These are phyloP conservation scores for Talaromyces sp. DNA, from an alignment of 2,329 filamentous ascomycete species.

Conservation along the genomic window DNA sequence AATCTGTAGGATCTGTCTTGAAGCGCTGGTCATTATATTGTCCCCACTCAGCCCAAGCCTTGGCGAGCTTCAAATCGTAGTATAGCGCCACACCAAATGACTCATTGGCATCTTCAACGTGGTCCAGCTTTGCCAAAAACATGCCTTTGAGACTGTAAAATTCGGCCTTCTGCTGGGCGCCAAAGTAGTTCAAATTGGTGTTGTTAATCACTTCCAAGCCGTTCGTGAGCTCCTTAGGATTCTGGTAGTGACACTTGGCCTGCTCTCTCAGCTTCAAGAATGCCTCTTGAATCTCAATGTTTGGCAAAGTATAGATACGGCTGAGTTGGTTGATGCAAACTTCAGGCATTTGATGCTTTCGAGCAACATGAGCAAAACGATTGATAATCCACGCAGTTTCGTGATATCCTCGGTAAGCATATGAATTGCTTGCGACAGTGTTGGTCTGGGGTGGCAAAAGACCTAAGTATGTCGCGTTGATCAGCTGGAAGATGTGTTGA, in stretches of 20 bases:
- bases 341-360: conserved; percentile 93
- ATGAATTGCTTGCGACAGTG: conserved; percentile 83
- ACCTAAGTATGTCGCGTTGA: conserved; percentile 87
- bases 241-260: conserved; percentile 97
- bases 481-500: conserved; percentile 96
- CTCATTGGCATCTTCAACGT: conserved; percentile 85
- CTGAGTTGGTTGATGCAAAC: conserved; percentile 97
- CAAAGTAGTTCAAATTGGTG: conserved; percentile 98
- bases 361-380: conserved; percentile 91
- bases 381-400: conserved; percentile 99
- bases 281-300: conserved; percentile 98
- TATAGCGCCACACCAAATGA: conserved; percentile 93
- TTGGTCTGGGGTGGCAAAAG: conserved; percentile 74
- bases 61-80: conserved; percentile 90
- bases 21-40: conserved; percentile 96
- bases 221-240: conserved; percentile 81
- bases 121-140: conserved; percentile 91
- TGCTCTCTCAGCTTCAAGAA: conserved; percentile 98
- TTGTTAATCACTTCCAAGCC: conserved; percentile 99
- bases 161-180: conserved; percentile 89
- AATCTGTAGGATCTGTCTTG: conserved; percentile 78
- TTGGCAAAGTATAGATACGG: conserved; percentile 95
- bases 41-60: conserved; percentile 99
- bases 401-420: conserved; percentile 94
- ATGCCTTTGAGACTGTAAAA: conserved; percentile 99